Percentiles rank a stretch among this genome's conserved stretches.
These are phyloP conservation scores for Creolimax fragrantissima DNA, from an alignment of 78 protist genomes.

Conservation along the genomic window DNA sequence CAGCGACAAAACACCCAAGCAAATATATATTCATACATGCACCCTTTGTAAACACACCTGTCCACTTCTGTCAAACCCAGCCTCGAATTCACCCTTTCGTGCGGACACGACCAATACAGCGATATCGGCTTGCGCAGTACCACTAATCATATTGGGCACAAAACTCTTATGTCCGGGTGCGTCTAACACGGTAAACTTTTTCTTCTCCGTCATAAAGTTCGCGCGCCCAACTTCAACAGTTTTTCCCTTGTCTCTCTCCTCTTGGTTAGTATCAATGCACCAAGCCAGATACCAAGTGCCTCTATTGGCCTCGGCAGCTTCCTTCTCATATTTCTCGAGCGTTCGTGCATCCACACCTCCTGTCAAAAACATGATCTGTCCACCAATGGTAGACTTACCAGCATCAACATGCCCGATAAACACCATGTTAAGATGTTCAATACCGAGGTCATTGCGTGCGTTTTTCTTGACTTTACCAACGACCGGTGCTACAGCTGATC, in stretches of 20 bases:
- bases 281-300: slow-evolving; percentile 88
- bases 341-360: slow-evolving; percentile 92
- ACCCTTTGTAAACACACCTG: slow-evolving; percentile 59
- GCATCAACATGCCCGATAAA: slow-evolving; percentile 95
- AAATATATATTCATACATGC: too few species aligned
- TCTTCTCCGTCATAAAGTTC: slow-evolving; percentile 71
- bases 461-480: background rate
- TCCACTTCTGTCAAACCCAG: slow-evolving; percentile 97
- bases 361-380: slow-evolving; percentile 65
- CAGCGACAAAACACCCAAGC: too few species aligned
- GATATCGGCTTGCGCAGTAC: slow-evolving; percentile 96
- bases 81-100: slow-evolving; percentile 91
- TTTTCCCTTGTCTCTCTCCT: slow-evolving; percentile 88
- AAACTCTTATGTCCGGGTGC: slow-evolving; percentile 94
- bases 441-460: background rate
- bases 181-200: slow-evolving; percentile 87
- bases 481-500: too few species aligned
- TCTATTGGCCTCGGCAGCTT: slow-evolving; percentile 85
- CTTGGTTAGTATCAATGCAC: slow-evolving; percentile 85
- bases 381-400: slow-evolving; percentile 91
- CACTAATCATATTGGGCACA: slow-evolving; percentile 96
- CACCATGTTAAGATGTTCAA: slow-evolving; percentile 74
- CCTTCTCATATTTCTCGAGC: slow-evolving; percentile 85
- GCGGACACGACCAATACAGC: slow-evolving; percentile 92
- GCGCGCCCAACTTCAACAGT: slow-evolving; percentile 88